These are phyloP conservation scores for Eudorina sp. DNA, from an alignment of 139 green algal genomes.

Conservation along the genomic window DNA sequence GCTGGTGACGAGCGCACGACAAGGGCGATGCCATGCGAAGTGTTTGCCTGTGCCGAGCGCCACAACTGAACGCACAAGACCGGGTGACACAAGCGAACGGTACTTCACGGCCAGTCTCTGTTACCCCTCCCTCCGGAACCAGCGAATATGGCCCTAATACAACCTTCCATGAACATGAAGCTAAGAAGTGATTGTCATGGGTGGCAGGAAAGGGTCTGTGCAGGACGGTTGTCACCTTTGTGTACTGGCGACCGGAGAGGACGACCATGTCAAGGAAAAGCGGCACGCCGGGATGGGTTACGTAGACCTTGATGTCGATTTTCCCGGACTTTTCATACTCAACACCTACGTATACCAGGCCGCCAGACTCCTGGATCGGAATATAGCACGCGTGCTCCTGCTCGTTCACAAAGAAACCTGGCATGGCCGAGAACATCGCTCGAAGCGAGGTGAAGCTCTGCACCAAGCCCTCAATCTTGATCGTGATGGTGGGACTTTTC, in stretches of 20 bases:
- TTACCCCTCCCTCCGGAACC: too few relatives aligned
- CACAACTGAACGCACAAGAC: too few relatives aligned
- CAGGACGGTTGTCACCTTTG: too few relatives aligned
- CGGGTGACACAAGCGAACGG: too few relatives aligned
- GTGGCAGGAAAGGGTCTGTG: too few relatives aligned
- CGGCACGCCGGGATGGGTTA: not conserved
- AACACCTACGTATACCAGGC: conserved; percentile 14
- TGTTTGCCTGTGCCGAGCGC: too few relatives aligned
- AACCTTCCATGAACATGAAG: too few relatives aligned
- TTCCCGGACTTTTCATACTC: conserved; percentile 33
- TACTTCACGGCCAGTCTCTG: too few relatives aligned
- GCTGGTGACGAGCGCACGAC: too few relatives aligned
- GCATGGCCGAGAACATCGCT: conserved; percentile 42
- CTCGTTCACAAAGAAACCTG: conserved; percentile 39
- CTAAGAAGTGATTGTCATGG: too few relatives aligned
- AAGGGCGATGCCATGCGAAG: too few relatives aligned
- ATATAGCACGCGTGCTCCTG: not conserved
- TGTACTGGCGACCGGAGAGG: conserved; percentile 3
- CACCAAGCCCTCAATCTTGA: conserved; percentile 31
- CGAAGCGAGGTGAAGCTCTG: conserved; percentile 46
- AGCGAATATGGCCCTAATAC: too few relatives aligned
- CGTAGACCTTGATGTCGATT: conserved; percentile 47
- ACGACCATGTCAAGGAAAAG: conserved; percentile 49
- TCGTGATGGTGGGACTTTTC: conserved; percentile 12
- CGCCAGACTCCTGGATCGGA: conserved; percentile 8